phyloP scores from a whole-genome alignment of 108 stramenopile genomes.

The Conticribra guillardii region DNA sequence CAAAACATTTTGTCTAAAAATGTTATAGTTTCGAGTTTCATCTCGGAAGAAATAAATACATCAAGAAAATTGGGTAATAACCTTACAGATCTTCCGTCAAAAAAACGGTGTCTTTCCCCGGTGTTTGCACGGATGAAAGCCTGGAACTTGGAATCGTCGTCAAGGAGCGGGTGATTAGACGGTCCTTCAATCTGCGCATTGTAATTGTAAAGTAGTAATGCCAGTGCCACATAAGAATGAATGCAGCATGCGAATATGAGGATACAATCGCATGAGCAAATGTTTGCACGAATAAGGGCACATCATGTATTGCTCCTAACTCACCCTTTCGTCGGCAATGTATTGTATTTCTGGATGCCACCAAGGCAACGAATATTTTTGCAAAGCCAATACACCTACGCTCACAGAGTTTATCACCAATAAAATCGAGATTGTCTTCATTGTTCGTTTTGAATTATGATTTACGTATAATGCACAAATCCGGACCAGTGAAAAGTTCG shows the following conservation, averaged over 20 bases:
- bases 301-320: neutral
- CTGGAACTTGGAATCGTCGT: constrained; percentile 17
- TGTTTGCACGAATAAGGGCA: too few species aligned
- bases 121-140: constrained; percentile 13
- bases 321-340: constrained; percentile 17
- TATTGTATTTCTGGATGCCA: constrained; percentile 26
- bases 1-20: constrained; percentile 8
- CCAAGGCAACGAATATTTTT: constrained; percentile 19
- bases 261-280: too few species aligned
- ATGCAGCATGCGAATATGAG: too few species aligned
- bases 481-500: too few species aligned
- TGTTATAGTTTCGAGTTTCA: neutral
- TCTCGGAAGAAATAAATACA: neutral
- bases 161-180: constrained; percentile 7
- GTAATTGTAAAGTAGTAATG: neutral
- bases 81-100: constrained; percentile 15
- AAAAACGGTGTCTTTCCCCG: constrained; percentile 11
- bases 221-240: neutral
- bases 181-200: neutral
- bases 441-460: too few species aligned
- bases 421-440: too few species aligned
- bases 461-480: too few species aligned
- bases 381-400: too few species aligned
- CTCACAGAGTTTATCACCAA: too few species aligned
- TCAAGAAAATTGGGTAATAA: constrained; percentile 1